A percentile compares a stretch with the other conserved stretches of the same genome.
phyloP scores from a whole-genome alignment of 495 filamentous ascomycete genomes.

The Thermothielavioides terrestris region DNA sequence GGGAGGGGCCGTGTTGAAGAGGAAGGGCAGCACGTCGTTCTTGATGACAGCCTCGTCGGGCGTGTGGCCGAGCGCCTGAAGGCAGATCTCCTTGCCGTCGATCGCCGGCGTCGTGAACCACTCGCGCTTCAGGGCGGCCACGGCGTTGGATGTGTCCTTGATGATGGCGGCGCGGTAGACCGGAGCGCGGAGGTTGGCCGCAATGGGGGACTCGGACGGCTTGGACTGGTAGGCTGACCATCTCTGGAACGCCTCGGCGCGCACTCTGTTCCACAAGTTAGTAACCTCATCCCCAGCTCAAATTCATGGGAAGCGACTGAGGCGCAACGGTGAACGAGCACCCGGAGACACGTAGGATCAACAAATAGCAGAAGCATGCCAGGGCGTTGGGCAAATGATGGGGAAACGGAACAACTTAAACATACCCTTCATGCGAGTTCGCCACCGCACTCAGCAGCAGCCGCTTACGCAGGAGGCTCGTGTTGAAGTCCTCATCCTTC shows the following conservation, averaged over 20 bases:
- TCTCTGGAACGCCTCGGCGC: constrained; percentile 59
- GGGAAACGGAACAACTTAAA: too few species aligned
- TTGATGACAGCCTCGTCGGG: constrained; percentile 58
- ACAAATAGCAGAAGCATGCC: too few species aligned
- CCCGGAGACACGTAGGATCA: too few species aligned
- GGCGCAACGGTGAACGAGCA: too few species aligned
- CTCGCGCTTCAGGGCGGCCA: constrained; percentile 64
- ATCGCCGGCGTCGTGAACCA: constrained; percentile 72
- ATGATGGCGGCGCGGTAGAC: constrained; percentile 75
- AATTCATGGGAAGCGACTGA: too few species aligned
- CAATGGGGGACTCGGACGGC: constrained; percentile 56
- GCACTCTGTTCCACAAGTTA: constrained; percentile 42
- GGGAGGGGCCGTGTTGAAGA: constrained; percentile 64
- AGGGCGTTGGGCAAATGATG: too few species aligned
- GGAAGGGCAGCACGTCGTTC: constrained; percentile 66
- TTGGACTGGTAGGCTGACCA: constrained; percentile 68
- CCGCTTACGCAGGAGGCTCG: constrained; percentile 67
- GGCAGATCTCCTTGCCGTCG: constrained; percentile 80
- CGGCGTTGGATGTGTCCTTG: constrained; percentile 56
- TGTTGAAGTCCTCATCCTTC: constrained; percentile 70
- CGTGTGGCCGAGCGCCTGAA: constrained; percentile 67
- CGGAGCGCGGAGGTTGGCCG: constrained; percentile 68
- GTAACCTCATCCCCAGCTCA: background rate
- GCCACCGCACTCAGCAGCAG: constrained; percentile 66
- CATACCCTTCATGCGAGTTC: constrained; percentile 63